These are phyloP conservation scores for Spathaspora gorwiae DNA, from an alignment of 805 yeast genomes.

Conservation along the genomic window DNA sequence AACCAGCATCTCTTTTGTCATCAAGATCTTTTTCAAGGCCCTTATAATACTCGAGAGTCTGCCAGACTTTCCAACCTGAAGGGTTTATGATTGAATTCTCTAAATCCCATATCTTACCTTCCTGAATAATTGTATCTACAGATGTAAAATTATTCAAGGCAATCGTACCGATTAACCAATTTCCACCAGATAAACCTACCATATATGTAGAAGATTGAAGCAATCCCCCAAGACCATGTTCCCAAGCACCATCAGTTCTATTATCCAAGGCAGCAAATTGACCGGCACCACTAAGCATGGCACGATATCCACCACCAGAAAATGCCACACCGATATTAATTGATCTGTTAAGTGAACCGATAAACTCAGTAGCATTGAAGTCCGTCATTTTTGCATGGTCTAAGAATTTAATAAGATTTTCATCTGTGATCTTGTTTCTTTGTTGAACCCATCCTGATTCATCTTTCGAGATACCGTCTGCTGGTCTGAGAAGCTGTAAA, in stretches of 20 bases:
- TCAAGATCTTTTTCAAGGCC: constrained; percentile 18
- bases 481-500: constrained; percentile 40
- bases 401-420: constrained; percentile 43
- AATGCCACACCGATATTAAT: constrained; percentile 33
- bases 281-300: constrained; percentile 41
- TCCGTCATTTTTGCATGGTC: constrained; percentile 42
- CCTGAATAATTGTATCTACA: constrained; percentile 24
- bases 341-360: constrained; percentile 21
- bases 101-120: constrained; percentile 59
- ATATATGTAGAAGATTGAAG: constrained; percentile 36
- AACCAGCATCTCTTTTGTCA: constrained; percentile 32
- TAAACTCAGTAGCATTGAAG: constrained; percentile 42
- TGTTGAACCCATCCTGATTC: constrained; percentile 52
- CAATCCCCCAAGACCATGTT: constrained; percentile 35
- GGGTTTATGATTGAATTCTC: constrained; percentile 56
- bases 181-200: constrained; percentile 39
- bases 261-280: constrained; percentile 37
- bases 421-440: constrained; percentile 44
- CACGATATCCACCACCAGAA: constrained; percentile 37
- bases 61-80: constrained; percentile 56
- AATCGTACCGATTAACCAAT: constrained; percentile 35
- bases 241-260: constrained; percentile 23
- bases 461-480: constrained; percentile 38
- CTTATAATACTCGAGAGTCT: constrained; percentile 48
- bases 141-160: constrained; percentile 35